phyloP scores from a whole-genome alignment of 371 early-diverging fungal genomes.

The Circinella umbellata region DNA sequence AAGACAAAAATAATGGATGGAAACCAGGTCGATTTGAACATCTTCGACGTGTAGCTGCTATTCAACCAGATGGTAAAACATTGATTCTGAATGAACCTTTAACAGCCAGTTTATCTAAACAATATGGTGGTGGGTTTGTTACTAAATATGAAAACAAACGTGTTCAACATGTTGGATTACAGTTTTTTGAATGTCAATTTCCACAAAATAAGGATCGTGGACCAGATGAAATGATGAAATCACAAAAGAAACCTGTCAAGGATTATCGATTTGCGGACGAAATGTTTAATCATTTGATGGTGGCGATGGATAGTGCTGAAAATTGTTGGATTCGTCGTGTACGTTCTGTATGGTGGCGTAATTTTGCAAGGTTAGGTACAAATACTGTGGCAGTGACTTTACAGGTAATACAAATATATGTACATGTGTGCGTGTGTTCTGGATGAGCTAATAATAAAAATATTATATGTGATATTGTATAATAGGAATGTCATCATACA shows the following conservation, averaged over 20 bases:
- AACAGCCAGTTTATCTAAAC: slow-evolving; percentile 34
- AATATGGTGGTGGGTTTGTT: slow-evolving; percentile 50
- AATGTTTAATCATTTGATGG: slow-evolving; percentile 48
- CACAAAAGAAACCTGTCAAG: slow-evolving; percentile 36
- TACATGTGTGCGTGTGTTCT: too few species aligned
- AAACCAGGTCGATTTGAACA: slow-evolving; percentile 38
- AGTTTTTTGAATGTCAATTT: slow-evolving; percentile 44
- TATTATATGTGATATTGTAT: too few species aligned
- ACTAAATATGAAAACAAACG: slow-evolving; percentile 39
- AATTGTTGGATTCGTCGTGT: slow-evolving; percentile 49
- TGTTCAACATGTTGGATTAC: slow-evolving; percentile 41
- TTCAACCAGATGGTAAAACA: slow-evolving; percentile 21
- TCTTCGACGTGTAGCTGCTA: slow-evolving; percentile 29
- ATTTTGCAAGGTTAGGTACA: slow-evolving; percentile 42
- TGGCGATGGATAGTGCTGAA: slow-evolving; percentile 40
- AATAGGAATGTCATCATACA: slow-evolving; percentile 32
- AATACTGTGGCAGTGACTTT: slow-evolving; percentile 45
- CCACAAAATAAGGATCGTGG: slow-evolving; percentile 43
- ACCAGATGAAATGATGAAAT: slow-evolving; percentile 42
- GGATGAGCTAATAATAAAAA: neutral
- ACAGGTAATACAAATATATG: slow-evolving; percentile 21
- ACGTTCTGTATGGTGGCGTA: slow-evolving; percentile 49
- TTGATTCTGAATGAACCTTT: slow-evolving; percentile 48
- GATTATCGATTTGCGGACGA: slow-evolving; percentile 58
- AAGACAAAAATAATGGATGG: slow-evolving; percentile 48